Conservation (phyloP, 1,139 yeast species). For the Taphrina pruni region DNA sequence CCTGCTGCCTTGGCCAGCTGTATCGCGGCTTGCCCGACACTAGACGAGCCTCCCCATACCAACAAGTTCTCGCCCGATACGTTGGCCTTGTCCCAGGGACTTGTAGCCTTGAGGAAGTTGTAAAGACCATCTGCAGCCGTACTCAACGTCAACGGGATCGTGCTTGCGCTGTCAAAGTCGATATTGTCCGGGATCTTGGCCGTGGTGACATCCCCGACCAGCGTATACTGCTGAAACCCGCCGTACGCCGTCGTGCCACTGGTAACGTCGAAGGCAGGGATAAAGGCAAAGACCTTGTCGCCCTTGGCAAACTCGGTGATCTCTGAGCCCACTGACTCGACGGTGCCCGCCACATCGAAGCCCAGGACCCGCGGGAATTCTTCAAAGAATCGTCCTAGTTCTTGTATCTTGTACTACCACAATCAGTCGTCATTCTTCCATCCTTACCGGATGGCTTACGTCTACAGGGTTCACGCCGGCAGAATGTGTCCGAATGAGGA, state of each 20-base stretch:
- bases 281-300: constrained; percentile 52
- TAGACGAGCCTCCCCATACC: constrained; percentile 69
- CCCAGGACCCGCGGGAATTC: constrained; percentile 49
- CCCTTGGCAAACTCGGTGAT: constrained; percentile 58
- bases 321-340: constrained; percentile 54
- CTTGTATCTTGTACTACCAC: constrained; percentile 15
- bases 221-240: constrained; percentile 64
- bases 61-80: constrained; percentile 51
- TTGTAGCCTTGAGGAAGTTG: constrained; percentile 28
- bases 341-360: constrained; percentile 60
- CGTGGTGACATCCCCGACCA: constrained; percentile 47
- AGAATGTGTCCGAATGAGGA: constrained; percentile 18
- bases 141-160: constrained; percentile 43
- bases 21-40: constrained; percentile 63
- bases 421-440: neutral
- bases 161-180: constrained; percentile 45
- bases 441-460: neutral
- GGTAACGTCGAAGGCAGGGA: constrained; percentile 53
- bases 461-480: constrained; percentile 33
- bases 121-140: constrained; percentile 45
- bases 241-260: constrained; percentile 48
- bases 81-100: constrained; percentile 28
- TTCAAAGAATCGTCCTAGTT: constrained; percentile 4
- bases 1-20: constrained; percentile 62
- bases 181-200: constrained; percentile 44